Evolutionary conservation across 2,329 filamentous ascomycete species (phyloP).

Genomic region (Botrytis aclada): DNA sequence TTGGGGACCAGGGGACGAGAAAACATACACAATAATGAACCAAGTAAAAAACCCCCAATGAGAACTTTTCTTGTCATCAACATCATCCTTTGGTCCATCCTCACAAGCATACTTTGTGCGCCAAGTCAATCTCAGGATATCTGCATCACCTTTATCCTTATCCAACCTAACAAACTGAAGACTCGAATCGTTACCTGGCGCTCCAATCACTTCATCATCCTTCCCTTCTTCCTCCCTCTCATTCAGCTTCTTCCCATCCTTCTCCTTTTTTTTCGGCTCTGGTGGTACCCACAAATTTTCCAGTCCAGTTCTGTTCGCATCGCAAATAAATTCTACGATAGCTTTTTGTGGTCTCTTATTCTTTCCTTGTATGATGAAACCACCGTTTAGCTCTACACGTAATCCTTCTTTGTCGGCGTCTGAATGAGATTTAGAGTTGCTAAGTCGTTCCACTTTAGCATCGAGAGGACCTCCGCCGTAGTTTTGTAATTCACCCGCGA

Average conservation of each 20-base stretch:
- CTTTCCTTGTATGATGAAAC: conserved; percentile 50
- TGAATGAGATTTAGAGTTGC: conserved; percentile 58
- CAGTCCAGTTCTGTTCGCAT: conserved; percentile 65
- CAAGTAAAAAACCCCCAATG: conserved; percentile 97
- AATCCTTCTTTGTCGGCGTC: conserved; percentile 71
- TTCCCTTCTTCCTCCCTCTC: conserved; percentile 38
- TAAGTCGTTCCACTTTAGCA: conserved; percentile 63
- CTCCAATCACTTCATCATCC: conserved; percentile 36
- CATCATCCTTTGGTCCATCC: conserved; percentile 44
- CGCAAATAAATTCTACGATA: conserved; percentile 82
- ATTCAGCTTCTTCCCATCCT: conserved; percentile 36
- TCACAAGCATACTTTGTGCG: conserved; percentile 84
- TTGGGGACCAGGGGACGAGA: neutral
- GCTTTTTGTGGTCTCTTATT: conserved; percentile 64
- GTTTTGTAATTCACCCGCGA: conserved; percentile 67
- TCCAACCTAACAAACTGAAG: conserved; percentile 76
- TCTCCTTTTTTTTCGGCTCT: conserved; percentile 41
- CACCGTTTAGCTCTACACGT: conserved; percentile 63
- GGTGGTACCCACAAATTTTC: conserved; percentile 64
- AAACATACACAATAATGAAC: conserved; percentile 83
- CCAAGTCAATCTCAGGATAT: conserved; percentile 77
- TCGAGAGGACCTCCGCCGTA: conserved; percentile 60
- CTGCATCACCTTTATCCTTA: conserved; percentile 52
- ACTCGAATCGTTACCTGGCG: conserved; percentile 50
- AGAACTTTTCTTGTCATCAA: conserved; percentile 44